phyloP scores from a whole-genome alignment of 306 rosid genomes.

The Vigna angularis region DNA sequence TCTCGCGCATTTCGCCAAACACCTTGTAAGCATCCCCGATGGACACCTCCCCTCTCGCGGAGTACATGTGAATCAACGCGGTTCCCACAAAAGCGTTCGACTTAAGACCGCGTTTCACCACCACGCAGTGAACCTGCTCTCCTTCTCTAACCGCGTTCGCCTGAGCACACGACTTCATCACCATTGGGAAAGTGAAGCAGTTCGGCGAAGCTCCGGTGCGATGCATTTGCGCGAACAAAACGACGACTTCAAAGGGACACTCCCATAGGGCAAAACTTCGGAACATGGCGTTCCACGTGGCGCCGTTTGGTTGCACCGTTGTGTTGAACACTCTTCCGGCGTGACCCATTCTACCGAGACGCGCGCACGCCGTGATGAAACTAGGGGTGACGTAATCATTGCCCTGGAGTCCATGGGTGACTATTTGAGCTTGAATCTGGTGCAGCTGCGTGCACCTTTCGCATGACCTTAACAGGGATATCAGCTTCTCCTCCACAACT shows the following conservation, averaged over 20 bases:
- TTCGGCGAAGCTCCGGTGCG: constrained; percentile 54
- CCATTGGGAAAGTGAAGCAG: constrained; percentile 71
- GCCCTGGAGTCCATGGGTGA: constrained; percentile 55
- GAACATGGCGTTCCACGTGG: constrained; percentile 71
- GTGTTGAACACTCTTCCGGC: constrained; percentile 68
- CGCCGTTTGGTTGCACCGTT: constrained; percentile 59
- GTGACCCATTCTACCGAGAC: constrained; percentile 45
- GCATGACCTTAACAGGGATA: constrained; percentile 75
- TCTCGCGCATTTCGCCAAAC: constrained; percentile 68
- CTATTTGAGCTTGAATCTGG: constrained; percentile 67
- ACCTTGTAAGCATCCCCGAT: constrained; percentile 67
- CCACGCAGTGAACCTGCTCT: constrained; percentile 66
- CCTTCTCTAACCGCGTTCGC: constrained; percentile 58
- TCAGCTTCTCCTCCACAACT: constrained; percentile 62
- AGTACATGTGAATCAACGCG: constrained; percentile 70
- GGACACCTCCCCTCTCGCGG: constrained; percentile 45
- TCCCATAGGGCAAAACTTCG: constrained; percentile 56
- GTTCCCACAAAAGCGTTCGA: constrained; percentile 66
- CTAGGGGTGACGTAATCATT: constrained; percentile 61
- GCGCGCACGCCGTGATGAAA: constrained; percentile 51
- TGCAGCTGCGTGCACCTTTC: constrained; percentile 47
- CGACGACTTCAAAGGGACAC: constrained; percentile 51
- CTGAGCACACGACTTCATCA: constrained; percentile 66
- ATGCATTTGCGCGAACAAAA: constrained; percentile 58
- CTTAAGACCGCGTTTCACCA: constrained; percentile 58